Evolutionary conservation across 768 basidiomycete genomes (phyloP), one percentile per base, ranked within the genome.

Genomic region (Rhizopogon vesiculosus): DNA sequence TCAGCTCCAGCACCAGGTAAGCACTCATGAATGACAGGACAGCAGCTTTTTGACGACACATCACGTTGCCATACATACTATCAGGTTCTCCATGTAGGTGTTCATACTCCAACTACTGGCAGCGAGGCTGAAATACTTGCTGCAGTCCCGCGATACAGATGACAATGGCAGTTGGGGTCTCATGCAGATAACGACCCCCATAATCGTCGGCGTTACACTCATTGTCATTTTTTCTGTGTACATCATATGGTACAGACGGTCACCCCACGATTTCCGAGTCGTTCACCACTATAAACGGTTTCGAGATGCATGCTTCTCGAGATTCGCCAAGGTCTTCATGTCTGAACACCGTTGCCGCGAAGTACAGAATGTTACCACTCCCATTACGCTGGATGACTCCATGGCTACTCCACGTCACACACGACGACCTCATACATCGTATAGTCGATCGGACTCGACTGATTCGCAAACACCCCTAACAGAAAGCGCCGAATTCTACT

Each of bases 131-230:
- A 31, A 16, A 51, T 13, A 28, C 8, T 1, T 42, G 35, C 25
- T 46, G 25, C 46, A 71, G 68, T 53, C 57, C 50, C 63, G 65
- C 28, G 49, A 56, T 19, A 58, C 54, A 22, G 19, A 22, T 12
- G 46, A 10, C 35, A 9, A 29, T 15, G 18, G 15, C 2, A 1
- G 1, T 16, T 73, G 71, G 71, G 49, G 49, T 13, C 6, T 69
- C 13, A 38, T 69, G 7, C 74, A 76, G 49, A 72, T 75, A 45
- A 67, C 64, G 9, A 42, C 64, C 0, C 74, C 75, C 7, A 62
- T 66, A 52, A 64, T 74, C 42, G 69, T 73, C 9, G 75, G 70
- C 29, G 61, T 64, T 5, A 62, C 33, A 40, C 64, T 75, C 15
- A 44, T 70, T 25, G 44, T 66, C 1, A 6, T 64, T 31, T 64